Percentiles rank a stretch among this genome's conserved stretches.
phyloP scores from a whole-genome alignment of 768 basidiomycete genomes.

The Pisolithus microcarpus region DNA sequence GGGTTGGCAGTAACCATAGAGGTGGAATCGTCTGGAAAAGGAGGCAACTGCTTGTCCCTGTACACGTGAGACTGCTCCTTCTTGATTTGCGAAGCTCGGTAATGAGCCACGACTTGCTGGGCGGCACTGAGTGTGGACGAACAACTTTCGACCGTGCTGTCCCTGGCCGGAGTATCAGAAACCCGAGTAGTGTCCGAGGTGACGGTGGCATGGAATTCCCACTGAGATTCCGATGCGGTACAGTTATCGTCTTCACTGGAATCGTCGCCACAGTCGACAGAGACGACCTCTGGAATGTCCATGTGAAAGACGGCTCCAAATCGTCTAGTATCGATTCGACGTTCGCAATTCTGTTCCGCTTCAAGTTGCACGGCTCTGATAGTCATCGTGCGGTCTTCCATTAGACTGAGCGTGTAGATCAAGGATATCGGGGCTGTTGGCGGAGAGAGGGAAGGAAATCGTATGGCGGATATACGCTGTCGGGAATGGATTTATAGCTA shows the following conservation, averaged over 20 bases:
- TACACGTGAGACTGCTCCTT: background rate
- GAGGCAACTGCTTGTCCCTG: conserved; percentile 12
- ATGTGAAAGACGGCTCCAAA: conserved; percentile 18
- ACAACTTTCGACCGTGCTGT: background rate
- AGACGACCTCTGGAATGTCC: conserved; percentile 4
- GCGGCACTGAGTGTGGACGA: conserved; percentile 12
- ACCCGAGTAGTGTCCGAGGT: background rate
- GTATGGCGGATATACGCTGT: background rate
- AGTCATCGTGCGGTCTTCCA: background rate
- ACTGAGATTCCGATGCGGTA: conserved; percentile 6
- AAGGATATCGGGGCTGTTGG: background rate
- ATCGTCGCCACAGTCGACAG: conserved; percentile 6
- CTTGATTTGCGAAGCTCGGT: conserved; percentile 10
- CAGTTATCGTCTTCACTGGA: conserved; percentile 5
- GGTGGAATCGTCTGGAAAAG: conserved; percentile 16
- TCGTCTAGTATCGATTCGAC: conserved; percentile 21
- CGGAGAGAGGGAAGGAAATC: background rate
- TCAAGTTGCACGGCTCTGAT: conserved; percentile 6
- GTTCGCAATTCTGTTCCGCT: background rate
- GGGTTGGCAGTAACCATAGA: conserved; percentile 22
- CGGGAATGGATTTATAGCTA: conserved; percentile 12
- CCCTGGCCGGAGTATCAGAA: background rate
- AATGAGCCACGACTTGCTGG: conserved; percentile 15
- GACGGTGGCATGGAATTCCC: conserved; percentile 4
- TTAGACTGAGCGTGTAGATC: conserved; percentile 7